Conservation (phyloP, 495 filamentous ascomycete genomes). For the Bacidia rubella region DNA sequence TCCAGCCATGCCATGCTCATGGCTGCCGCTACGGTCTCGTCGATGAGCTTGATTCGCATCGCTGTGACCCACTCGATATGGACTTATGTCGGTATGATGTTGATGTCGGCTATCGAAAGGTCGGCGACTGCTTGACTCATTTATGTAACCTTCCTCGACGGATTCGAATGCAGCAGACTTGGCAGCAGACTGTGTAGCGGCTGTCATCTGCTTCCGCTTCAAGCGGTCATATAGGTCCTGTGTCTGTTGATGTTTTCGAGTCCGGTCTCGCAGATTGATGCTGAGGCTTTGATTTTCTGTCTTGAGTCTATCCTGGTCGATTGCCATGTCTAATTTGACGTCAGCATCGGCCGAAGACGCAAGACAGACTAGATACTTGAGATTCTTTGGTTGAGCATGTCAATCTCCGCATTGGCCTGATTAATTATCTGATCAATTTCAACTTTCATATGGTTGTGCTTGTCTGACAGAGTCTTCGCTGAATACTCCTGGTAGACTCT, state of each 20-base stretch:
- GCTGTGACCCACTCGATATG: conserved; percentile 21
- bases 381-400: conserved; percentile 49
- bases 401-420: conserved; percentile 71
- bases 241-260: conserved; percentile 57
- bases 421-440: conserved; percentile 71
- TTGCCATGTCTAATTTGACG: conserved; percentile 42
- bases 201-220: conserved; percentile 57
- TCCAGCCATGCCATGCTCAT: conserved; percentile 24
- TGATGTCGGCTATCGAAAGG: conserved; percentile 16
- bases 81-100: conserved; percentile 13
- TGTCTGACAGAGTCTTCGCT: conserved; percentile 59
- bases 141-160: conserved; percentile 33
- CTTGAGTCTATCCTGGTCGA: conserved; percentile 50
- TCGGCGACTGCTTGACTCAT: conserved; percentile 11
- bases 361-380: not conserved
- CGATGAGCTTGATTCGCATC: conserved; percentile 33
- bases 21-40: conserved; percentile 28
- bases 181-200: conserved; percentile 57
- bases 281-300: conserved; percentile 66
- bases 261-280: conserved; percentile 58
- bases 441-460: conserved; percentile 50
- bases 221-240: conserved; percentile 76
- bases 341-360: not conserved
- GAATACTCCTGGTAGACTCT: conserved; percentile 76
- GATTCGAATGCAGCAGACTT: conserved; percentile 57